phyloP scores from a whole-genome alignment of 495 filamentous ascomycete species.

The Penicillium lagena region DNA sequence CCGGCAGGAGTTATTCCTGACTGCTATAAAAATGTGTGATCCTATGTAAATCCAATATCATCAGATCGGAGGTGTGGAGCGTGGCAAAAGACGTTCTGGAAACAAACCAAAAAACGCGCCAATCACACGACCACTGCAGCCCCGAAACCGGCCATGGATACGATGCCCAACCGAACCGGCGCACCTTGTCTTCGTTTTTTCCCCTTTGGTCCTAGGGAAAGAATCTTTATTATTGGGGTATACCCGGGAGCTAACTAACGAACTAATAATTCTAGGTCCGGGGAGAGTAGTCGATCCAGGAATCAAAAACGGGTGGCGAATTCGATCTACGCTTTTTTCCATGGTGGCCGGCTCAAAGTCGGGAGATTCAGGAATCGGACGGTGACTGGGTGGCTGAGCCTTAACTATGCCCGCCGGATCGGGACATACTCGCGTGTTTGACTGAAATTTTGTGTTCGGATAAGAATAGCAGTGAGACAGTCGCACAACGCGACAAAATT shows the following conservation, averaged over 20 bases:
- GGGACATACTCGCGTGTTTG: too few species aligned
- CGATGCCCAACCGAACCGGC: too few species aligned
- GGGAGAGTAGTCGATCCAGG: neutral
- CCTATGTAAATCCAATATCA: neutral
- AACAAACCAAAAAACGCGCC: slow-evolving; percentile 9
- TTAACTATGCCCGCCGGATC: slow-evolving; percentile 10
- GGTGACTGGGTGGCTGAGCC: slow-evolving; percentile 23
- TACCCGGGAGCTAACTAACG: too few species aligned
- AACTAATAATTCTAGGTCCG: too few species aligned
- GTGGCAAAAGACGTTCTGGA: slow-evolving; percentile 35
- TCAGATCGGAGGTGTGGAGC: slow-evolving; percentile 16
- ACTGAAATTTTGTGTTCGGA: too few species aligned
- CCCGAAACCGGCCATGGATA: slow-evolving; percentile 29
- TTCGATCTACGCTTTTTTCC: slow-evolving; percentile 14
- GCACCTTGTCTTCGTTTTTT: too few species aligned
- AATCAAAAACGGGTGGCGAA: slow-evolving; percentile 11
- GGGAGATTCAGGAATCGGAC: slow-evolving; percentile 32
- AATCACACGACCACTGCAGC: slow-evolving; percentile 8
- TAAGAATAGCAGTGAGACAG: too few species aligned
- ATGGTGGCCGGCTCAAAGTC: slow-evolving; percentile 21
- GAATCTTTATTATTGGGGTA: too few species aligned
- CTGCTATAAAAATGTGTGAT: too few species aligned
- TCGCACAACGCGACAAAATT: too few species aligned
- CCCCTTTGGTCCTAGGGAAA: too few species aligned
- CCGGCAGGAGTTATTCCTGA: too few species aligned